Evolutionary conservation across 2,329 filamentous ascomycete genomes (phyloP), one percentile per base, ranked within the genome.

Genomic region (Neonectria coccinea): DNA sequence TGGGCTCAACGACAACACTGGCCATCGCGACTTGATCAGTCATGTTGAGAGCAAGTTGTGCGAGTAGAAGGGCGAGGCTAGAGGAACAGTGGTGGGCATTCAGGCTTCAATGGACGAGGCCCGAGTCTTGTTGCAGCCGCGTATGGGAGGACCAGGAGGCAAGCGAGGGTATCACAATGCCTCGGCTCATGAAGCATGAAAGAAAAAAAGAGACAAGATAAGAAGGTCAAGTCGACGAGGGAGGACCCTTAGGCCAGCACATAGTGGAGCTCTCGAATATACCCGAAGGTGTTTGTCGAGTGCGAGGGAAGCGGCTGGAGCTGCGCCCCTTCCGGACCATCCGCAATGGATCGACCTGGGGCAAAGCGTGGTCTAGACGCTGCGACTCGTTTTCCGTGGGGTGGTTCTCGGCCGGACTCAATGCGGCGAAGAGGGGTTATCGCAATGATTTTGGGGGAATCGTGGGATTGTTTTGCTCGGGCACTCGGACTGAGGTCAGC

Each of bases 281-380:
- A 64, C 36, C 58, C 62, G 56, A 66, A 31, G 52, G 53, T 47
- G 31, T 47, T 61, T 39, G 56, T 60, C 41, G 53, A 42, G 65
- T 62, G 48, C 42, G 27, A 59, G n/a, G 62, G 56, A 62, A 64
- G 56, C 33, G 58, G 48, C n/a, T 59, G 56, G 60, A 53, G 61
- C 67, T 69, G 67, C 57, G 69, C 66, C 56, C 66, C 58, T 60
- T 73, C 70, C 72, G 72, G 71, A 66, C 64, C 45, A 56, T 50
- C 64, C 72, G 72, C 27, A 47, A 63, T 73, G 69, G 62, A 73
- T 73, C 64, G 65, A 71, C 56, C 62, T 52, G 61, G 62, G 69
- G 65, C 45, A 45, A 62, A 65, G 44, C 29, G 20, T 27, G 41
- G 41, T 11, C 57, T 27, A 39, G 51, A 20, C 29, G 44, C 18